Percentiles rank a stretch among this genome's conserved stretches.
Evolutionary conservation across 257 asterid species (phyloP).

Genomic region (Linderniella brevidens): DNA sequence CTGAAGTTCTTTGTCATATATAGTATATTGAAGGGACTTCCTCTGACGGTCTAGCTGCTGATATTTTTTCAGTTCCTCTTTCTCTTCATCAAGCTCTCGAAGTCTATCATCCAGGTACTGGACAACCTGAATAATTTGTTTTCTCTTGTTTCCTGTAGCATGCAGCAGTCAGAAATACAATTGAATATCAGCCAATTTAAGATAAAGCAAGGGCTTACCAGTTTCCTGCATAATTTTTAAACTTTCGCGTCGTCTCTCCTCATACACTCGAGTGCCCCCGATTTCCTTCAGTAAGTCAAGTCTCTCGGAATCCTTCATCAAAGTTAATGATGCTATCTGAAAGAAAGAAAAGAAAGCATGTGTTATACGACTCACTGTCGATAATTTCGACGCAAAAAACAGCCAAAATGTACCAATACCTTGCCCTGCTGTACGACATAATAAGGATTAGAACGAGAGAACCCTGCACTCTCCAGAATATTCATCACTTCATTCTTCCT

Average conservation of each 20-base stretch:
- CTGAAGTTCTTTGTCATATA: constrained; percentile 88
- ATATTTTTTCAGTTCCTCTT: constrained; percentile 81
- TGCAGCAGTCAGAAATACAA: constrained; percentile 16
- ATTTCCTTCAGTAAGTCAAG: constrained; percentile 97
- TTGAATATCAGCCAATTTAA: constrained; percentile 10
- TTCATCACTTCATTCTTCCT: constrained; percentile 99
- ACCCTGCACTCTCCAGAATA: constrained; percentile 99
- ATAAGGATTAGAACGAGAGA: constrained; percentile 98
- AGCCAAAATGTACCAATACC: constrained; percentile 21
- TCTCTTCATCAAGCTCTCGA: constrained; percentile 96
- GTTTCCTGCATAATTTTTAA: constrained; percentile 96
- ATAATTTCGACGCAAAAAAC: constrained; percentile 4
- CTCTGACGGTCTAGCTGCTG: constrained; percentile 91
- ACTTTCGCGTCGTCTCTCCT: constrained; percentile 98
- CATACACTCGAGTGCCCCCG: constrained; percentile 98
- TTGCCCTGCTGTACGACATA: constrained; percentile 99
- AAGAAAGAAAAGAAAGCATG: constrained; percentile 15
- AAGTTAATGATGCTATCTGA: constrained; percentile 78
- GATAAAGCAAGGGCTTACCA: constrained; percentile 30
- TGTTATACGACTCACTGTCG: constrained; percentile 9
- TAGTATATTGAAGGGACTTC: constrained; percentile 81
- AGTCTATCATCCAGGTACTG: constrained; percentile 94
- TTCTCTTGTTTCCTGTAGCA: constrained; percentile 72
- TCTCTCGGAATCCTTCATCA: constrained; percentile 95
- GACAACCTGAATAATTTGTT: constrained; percentile 93